Base-by-base conservation (phyloP, 1,284 basidiomycete species). In the Fomitopsis palustris region DNA sequence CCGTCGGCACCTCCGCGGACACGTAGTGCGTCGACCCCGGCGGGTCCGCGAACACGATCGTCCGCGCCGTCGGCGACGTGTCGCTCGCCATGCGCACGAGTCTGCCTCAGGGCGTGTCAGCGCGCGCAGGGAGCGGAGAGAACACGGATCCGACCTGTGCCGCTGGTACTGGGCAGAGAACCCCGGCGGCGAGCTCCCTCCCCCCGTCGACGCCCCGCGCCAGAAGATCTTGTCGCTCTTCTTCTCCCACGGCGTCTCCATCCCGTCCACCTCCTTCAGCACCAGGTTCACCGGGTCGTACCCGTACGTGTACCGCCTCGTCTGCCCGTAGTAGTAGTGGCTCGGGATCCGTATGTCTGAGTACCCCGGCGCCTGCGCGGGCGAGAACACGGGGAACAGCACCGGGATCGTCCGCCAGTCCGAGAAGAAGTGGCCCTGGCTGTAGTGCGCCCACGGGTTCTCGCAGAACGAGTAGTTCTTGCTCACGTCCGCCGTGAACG, bases 401-500 rank as follows among this genome's bases (percentile, higher is more conserved):
- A 85, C 84, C 14, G 90, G 84, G 59, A 96, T 88, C 0, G 89
- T 92, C 19, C 95, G 80, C 90, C 93, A 96, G 72, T 98, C 95
- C 19, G 92, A 93, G 82, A 96, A 98, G 74, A 96, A 97, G 71
- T 94, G 94, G 8, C 95, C 94, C 70, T 97, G 95, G 45, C 82
- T 81, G 69, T 90, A 88, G 67, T 90, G 93, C 31, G 90, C 87
- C 76, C 91, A 89, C 0, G 95, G 95, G 47, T 86, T 79, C 29
- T 78, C 71, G 74, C 95, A 98, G 68, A 91, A 95, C 68, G 95
- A 87, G 63, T 84, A 82, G 19, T 79, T 77, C 59, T 84, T 80
- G 53, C 90, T 87, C 1, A 88, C 84, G 6, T 72, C 74, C 58
- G 75, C 72, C 19, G 77, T 75, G 71, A 92, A 96, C 5, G 66